phyloP scores from a whole-genome alignment of 2,329 filamentous ascomycete species.

The Cytospora chrysosperma region DNA sequence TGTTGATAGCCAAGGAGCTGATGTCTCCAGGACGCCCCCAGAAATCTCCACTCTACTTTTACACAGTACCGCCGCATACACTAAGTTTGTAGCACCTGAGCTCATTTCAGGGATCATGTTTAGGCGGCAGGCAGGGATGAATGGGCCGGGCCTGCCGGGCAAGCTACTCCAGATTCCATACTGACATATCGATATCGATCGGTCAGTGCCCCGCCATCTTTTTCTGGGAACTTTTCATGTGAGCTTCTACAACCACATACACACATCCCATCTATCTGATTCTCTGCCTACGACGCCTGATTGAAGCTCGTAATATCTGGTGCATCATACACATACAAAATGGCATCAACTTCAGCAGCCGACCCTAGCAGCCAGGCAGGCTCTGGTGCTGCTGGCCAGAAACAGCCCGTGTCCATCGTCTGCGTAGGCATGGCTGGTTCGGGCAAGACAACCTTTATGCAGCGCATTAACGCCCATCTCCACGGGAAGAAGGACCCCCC shows the following conservation, averaged over 20 bases:
- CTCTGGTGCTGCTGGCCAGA: slow-evolving; percentile 1
- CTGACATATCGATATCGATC: slow-evolving; percentile 7
- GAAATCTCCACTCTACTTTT: neutral
- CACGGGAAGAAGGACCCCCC: slow-evolving; percentile 78
- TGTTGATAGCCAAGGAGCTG: slow-evolving; percentile 1
- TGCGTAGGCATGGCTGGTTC: slow-evolving; percentile 98
- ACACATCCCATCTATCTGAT: neutral
- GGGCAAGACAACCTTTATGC: slow-evolving; percentile 99
- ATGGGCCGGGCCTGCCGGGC: neutral
- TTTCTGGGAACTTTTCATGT: slow-evolving; percentile 20
- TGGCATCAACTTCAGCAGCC: slow-evolving; percentile 26
- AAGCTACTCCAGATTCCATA: neutral
- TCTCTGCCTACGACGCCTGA: neutral
- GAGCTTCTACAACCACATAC: neutral
- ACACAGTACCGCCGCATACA: too few species aligned
- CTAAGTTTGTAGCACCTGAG: too few species aligned
- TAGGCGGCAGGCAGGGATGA: slow-evolving; percentile 12
- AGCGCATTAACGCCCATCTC: slow-evolving; percentile 91
- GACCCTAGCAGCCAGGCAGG: slow-evolving; percentile 19
- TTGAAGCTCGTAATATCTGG: neutral
- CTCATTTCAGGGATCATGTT: neutral
- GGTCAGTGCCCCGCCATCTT: slow-evolving; percentile 10
- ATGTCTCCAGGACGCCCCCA: neutral
- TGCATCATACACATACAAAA: slow-evolving; percentile 11
- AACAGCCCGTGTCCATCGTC: slow-evolving; percentile 73